Conservation (phyloP, 139 green algal species). For the Klebsormidium nitens region DNA sequence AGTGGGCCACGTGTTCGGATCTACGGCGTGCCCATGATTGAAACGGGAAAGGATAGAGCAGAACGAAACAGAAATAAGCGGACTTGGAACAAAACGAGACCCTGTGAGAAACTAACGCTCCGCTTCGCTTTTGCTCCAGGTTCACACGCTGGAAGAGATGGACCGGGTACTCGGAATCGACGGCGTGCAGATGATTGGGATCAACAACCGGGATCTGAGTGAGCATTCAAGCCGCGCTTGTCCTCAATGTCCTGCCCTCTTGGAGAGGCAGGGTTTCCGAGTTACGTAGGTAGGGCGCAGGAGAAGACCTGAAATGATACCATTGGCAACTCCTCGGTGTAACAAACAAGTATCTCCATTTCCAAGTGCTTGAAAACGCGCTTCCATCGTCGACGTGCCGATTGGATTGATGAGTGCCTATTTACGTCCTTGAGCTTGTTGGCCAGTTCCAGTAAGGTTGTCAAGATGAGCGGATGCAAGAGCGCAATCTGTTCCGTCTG, state of each 20-base stretch:
- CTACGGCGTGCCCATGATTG: too few relatives aligned
- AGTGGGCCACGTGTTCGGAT: too few relatives aligned
- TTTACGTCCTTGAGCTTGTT: too few relatives aligned
- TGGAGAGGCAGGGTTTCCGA: background rate
- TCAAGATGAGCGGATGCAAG: too few relatives aligned
- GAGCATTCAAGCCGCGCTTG: background rate
- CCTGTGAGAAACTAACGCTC: too few relatives aligned
- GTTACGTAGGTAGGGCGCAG: background rate
- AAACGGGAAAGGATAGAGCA: too few relatives aligned
- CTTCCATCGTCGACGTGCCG: background rate
- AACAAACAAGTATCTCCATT: background rate
- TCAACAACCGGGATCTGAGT: constrained; percentile 97
- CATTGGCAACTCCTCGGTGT: background rate
- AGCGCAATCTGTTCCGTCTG: background rate
- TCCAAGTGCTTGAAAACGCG: background rate
- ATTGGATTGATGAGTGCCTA: background rate
- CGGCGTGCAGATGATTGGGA: constrained; percentile 84
- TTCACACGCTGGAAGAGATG: constrained; percentile 84
- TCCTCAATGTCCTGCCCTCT: background rate
- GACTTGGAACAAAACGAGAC: too few relatives aligned
- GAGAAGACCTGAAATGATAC: background rate
- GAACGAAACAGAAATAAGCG: too few relatives aligned
- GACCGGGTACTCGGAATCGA: constrained; percentile 79
- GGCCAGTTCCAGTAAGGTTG: too few relatives aligned
- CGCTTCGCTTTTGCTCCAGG: too few relatives aligned